Evolutionary conservation across 192 early-diverging fungal genomes (phyloP), one percentile per base, ranked within the genome.

Genomic region (Martensiomyces pterosporus): DNA sequence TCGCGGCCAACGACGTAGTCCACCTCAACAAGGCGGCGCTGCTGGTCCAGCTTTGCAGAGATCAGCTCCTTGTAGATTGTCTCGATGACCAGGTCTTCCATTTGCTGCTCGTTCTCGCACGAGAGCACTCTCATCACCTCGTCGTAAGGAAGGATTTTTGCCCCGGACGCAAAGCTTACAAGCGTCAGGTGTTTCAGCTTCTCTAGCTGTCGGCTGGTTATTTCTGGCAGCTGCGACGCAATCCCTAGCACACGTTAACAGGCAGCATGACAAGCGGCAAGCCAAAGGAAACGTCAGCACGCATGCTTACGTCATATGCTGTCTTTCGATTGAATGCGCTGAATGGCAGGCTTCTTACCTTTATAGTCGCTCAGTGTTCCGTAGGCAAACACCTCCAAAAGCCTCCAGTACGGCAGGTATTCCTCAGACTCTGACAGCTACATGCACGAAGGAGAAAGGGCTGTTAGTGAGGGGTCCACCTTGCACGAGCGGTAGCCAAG

Each of bases 21-120:
- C 2, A 72, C 48, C 38, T 65, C 63, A 22, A 72, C 49, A 15
- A 72, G 21, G 3, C 61, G 61, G 22, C 62, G 56, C 53, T 65
- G 47, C 54, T 72, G 69, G 33, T 72, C 69, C 10, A 72, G 61
- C 43, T 60, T 72, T 24, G 62, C 69, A 17, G 47, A 27, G 22
- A 72, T 12, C 38, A 72, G 53, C 14, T 56, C 53, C 39, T 60
- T 64, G 57, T 72, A 72, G 2, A 52, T 72, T 22, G 62, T 36
- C n/a, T 60, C 62, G 21, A 72, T 65, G 36, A 72, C 69, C 8
- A 72, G 37, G 45, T 65, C 55, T 50, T 72, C 69, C 43, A 72
- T 45, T 25, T 72, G 48, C 49, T 72, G 61, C 45, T 65, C 61
- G 14, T 47, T 37, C 4, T 21, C 22, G 24, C 52, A 72, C 24